These are phyloP conservation scores for Reticulascus tulasneorum DNA, from an alignment of 2,329 filamentous ascomycete species.

Conservation along the genomic window DNA sequence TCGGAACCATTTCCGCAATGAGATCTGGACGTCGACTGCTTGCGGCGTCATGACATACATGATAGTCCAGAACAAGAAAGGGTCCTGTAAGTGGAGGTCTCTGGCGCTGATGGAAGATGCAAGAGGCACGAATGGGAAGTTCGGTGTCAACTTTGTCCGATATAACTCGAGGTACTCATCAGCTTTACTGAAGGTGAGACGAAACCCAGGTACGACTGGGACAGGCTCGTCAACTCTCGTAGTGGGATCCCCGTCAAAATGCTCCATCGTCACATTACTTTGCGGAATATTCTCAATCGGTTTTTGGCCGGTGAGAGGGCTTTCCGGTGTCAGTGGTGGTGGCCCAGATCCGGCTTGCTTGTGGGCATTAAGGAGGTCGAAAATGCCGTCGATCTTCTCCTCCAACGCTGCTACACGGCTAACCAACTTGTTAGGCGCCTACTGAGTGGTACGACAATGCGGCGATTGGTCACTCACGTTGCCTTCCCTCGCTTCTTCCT, in stretches of 20 bases:
- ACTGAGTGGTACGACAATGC: background rate
- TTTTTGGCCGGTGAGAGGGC: too few species aligned
- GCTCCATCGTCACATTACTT: too few species aligned
- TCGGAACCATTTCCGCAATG: slow-evolving; percentile 31
- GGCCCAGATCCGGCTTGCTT: too few species aligned
- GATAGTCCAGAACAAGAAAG: slow-evolving; percentile 34
- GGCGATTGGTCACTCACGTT: slow-evolving; percentile 20
- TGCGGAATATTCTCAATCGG: too few species aligned
- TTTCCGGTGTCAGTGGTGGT: too few species aligned
- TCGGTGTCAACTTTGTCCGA: slow-evolving; percentile 24
- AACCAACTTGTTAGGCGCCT: background rate
- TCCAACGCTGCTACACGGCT: slow-evolving; percentile 34
- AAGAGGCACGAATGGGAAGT: slow-evolving; percentile 36
- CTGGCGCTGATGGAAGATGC: slow-evolving; percentile 17
- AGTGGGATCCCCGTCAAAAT: too few species aligned
- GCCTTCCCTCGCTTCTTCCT: slow-evolving; percentile 31
- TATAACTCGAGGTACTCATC: slow-evolving; percentile 28
- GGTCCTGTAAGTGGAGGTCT: slow-evolving; percentile 26
- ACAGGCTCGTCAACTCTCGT: too few species aligned
- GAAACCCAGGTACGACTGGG: slow-evolving; percentile 32
- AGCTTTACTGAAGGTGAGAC: slow-evolving; percentile 28
- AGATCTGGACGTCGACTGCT: slow-evolving; percentile 23
- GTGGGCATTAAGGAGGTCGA: slow-evolving; percentile 29
- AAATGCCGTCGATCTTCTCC: slow-evolving; percentile 35
- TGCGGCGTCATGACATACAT: slow-evolving; percentile 29